A percentile compares a stretch with the other conserved stretches of the same genome.
Evolutionary conservation across 2,329 filamentous ascomycete species (phyloP).

Genomic region (Fusarium annulatum): DNA sequence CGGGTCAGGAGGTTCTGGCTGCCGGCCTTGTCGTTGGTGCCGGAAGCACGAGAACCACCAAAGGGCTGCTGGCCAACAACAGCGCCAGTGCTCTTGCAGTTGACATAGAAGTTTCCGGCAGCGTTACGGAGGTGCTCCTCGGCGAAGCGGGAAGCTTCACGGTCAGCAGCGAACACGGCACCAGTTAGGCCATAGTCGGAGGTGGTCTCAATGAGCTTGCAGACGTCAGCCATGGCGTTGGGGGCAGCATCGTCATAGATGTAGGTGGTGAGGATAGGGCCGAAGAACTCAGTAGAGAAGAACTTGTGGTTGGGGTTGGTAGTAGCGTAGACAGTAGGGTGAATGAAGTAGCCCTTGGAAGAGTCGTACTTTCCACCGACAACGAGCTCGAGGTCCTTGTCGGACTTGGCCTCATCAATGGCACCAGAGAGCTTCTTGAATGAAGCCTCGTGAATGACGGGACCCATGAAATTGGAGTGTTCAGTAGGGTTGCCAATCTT

Average conservation of each 20-base stretch:
- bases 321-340: constrained; percentile 84
- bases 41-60: constrained; percentile 74
- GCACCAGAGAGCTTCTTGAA: constrained; percentile 83
- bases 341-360: constrained; percentile 83
- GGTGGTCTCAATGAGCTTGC: constrained; percentile 74
- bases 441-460: constrained; percentile 83
- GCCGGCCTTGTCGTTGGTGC: constrained; percentile 80
- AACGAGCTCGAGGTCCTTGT: constrained; percentile 77
- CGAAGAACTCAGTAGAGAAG: constrained; percentile 83
- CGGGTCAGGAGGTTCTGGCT: constrained; percentile 71
- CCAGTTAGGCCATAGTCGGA: constrained; percentile 84
- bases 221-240: constrained; percentile 68
- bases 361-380: constrained; percentile 82
- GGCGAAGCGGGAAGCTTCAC: constrained; percentile 72
- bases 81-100: constrained; percentile 82
- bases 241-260: constrained; percentile 77
- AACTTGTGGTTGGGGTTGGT: constrained; percentile 79
- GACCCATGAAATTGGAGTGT: constrained; percentile 84
- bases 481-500: constrained; percentile 76
- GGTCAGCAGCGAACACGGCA: constrained; percentile 77
- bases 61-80: constrained; percentile 80
- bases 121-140: constrained; percentile 78
- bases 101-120: constrained; percentile 88
- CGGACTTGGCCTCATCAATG: constrained; percentile 83
- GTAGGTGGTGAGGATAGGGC: constrained; percentile 78